Conservation (phyloP, 169 alveolate genomes). For the Eimeria praecox region DNA sequence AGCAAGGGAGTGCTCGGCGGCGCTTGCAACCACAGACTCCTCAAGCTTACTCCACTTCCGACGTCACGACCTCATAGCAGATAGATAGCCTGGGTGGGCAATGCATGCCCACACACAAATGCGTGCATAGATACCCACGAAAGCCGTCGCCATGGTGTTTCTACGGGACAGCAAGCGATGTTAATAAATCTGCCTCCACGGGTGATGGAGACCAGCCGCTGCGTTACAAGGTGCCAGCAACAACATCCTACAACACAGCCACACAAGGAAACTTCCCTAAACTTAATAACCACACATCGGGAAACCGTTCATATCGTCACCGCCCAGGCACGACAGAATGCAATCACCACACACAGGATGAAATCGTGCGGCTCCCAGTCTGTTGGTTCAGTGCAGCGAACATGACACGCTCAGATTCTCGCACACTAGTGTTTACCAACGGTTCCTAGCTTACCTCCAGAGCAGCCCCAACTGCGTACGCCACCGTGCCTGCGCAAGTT, state of each 20-base stretch:
- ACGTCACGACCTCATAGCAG: not conserved
- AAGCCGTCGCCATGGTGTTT: not conserved
- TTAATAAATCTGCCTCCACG: not conserved
- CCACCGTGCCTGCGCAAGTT: slow-evolving; percentile 89
- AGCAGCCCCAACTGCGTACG: slow-evolving; percentile 88
- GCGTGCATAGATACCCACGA: not conserved
- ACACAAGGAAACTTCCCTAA: not conserved
- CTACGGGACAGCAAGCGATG: slow-evolving; percentile 22
- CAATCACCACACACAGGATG: not conserved
- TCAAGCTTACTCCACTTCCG: not conserved
- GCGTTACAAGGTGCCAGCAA: not conserved
- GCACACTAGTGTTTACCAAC: not conserved
- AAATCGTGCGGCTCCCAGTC: not conserved
- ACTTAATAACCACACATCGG: not conserved
- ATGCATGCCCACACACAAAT: not conserved
- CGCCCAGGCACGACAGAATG: not conserved
- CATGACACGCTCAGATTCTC: not conserved
- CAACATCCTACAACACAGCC: not conserved
- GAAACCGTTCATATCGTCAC: too few relatives aligned
- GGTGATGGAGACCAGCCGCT: not conserved
- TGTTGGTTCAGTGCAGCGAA: not conserved
- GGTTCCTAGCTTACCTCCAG: slow-evolving; percentile 79
- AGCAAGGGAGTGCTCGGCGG: not conserved
- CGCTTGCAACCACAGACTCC: not conserved
- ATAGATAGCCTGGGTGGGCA: not conserved